Evolutionary conservation across 345 rosid genomes (phyloP), one percentile per base, ranked within the genome.

Genomic region (Acer yangbiense): DNA sequence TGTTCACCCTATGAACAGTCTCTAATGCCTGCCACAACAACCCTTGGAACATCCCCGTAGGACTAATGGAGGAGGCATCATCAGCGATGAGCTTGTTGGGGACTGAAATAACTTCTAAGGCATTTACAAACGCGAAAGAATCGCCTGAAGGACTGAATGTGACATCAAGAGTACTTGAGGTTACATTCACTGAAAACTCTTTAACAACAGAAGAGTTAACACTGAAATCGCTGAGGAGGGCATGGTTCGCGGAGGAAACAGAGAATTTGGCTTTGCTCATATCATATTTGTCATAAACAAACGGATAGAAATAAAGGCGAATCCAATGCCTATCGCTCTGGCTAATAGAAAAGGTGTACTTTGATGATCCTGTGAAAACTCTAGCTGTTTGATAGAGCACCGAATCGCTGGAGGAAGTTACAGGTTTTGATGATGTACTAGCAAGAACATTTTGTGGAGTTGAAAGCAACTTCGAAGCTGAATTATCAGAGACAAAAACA

Each of bases 241-340:
- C 89, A 81, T 84, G 87, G 62, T 86, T 76, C 6, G 80, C 85
- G 1, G 93, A 77, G 16, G 91, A 88, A 72, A 95, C 92, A 35
- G 85, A 80, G 75, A 95, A 95, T 8, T 6, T 88, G 9, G 94
- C 90, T 43, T 48, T 65, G 58, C 82, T 90, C 98, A 92, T 89
- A n/a, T 84, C 50, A 73, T 84, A 92, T 74, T 72, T 83, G 39
- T 76, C 82, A 74, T 80, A 79, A 63, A 79, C 82, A 75, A 93
- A 95, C 7, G 98, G 94, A 58, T 76, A 81, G 84, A 95, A 93
- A 79, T 95, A 90, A 58, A 95, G 85, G 65, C 99, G 98, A 78
- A 95, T 81, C 97, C 97, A 95, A 85, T 91, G 97, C 52, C 98
- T 86, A 72, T 96, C 99, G 2, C 50, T 60, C 76, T 64, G 75